Evolutionary conservation across 257 asterid genomes (phyloP).

Genomic region (Galeopsis tetrahit): DNA sequence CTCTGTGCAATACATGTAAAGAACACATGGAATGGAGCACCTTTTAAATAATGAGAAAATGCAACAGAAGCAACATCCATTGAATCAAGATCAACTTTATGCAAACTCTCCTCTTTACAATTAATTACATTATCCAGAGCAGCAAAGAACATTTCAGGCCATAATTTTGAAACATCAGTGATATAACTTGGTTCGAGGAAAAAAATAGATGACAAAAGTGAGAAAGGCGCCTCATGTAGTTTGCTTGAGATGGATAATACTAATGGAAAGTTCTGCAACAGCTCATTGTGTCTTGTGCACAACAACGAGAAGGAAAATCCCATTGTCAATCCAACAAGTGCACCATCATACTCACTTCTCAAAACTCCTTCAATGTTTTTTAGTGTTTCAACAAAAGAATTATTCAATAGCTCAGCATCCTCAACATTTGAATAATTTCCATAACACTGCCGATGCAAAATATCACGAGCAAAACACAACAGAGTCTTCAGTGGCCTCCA

Average conservation of each 20-base stretch:
- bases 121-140: constrained; percentile 53
- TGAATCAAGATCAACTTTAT: constrained; percentile 41
- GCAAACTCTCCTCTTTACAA: constrained; percentile 37
- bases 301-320: constrained; percentile 75
- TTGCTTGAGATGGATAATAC: constrained; percentile 65
- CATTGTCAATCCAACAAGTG: constrained; percentile 54
- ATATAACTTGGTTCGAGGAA: constrained; percentile 66
- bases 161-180: constrained; percentile 49
- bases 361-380: constrained; percentile 54
- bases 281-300: constrained; percentile 59
- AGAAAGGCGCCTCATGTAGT: constrained; percentile 65
- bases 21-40: constrained; percentile 69
- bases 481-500: constrained; percentile 84
- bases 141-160: constrained; percentile 68
- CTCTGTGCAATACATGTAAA: constrained; percentile 61
- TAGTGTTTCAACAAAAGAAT: constrained; percentile 57
- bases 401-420: constrained; percentile 38
- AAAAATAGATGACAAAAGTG: constrained; percentile 59
- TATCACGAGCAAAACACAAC: constrained; percentile 50
- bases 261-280: constrained; percentile 62
- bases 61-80: constrained; percentile 58
- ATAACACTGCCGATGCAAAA: constrained; percentile 45
- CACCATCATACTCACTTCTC: constrained; percentile 53
- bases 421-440: constrained; percentile 44
- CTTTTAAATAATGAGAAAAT: constrained; percentile 58